Conservation (phyloP, 2,329 filamentous ascomycete species). For the Clarireedia monteithiana region DNA sequence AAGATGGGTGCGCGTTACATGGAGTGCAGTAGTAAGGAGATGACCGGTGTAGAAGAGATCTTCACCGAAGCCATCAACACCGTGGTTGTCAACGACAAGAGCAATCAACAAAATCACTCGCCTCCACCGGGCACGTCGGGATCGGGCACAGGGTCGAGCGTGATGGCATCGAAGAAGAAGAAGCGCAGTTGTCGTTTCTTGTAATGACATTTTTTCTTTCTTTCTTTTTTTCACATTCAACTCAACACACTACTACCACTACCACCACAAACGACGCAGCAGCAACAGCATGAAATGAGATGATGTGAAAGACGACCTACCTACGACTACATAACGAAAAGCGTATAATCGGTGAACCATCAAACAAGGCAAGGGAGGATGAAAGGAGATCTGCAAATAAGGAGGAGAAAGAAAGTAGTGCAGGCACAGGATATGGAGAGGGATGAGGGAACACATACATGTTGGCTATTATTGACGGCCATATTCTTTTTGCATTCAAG, state of each 20-base stretch:
- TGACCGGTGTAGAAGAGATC: conserved; percentile 91
- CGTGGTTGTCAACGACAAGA: conserved; percentile 73
- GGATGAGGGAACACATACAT: background rate
- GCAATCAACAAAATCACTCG: conserved; percentile 35
- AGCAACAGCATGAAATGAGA: background rate
- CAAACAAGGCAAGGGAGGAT: conserved; percentile 1
- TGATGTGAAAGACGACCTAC: conserved; percentile 26
- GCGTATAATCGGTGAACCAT: conserved; percentile 13
- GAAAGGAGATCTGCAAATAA: conserved; percentile 5
- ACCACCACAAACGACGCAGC: background rate
- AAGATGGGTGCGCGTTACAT: conserved; percentile 96
- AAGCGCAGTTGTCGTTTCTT: conserved; percentile 77
- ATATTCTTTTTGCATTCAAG: background rate
- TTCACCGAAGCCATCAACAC: conserved; percentile 88
- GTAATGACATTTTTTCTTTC: conserved; percentile 33
- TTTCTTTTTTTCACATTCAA: conserved; percentile 19
- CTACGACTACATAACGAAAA: conserved; percentile 25
- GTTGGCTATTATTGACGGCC: background rate
- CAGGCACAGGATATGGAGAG: conserved; percentile 13
- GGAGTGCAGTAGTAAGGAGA: conserved; percentile 98
- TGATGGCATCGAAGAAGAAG: conserved; percentile 57
- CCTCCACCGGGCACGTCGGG: conserved; percentile 22
- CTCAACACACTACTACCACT: background rate
- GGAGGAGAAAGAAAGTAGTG: background rate
- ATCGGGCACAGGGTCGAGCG: conserved; percentile 33